Evolutionary conservation across 345 rosid genomes (phyloP), one percentile per base, ranked within the genome.

Genomic region (Psidium guajava): DNA sequence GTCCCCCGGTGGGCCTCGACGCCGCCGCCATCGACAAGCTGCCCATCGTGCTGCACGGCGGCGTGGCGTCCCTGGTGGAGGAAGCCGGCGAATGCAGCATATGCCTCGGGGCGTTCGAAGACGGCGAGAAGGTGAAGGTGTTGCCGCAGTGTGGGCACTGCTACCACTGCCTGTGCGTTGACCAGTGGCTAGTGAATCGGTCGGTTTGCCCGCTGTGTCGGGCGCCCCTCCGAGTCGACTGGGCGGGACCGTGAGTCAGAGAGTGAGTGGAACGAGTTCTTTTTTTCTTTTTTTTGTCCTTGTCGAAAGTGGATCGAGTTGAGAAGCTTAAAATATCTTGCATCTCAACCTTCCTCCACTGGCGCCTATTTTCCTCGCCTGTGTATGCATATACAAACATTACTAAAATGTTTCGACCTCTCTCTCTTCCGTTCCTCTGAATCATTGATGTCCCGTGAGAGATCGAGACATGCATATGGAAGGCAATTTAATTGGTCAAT

Each of bases 181-280:
- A 95, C 85, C 85, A 50, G 84, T 95, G 99, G 99, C 93, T 95
- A 47, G 83, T 18, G 20, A 36, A 89, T n/a, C 93, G 90, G 74
- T 89, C 98, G 28, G 93, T 90, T 61, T 96, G 99, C 87, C 98
- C 97, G 2, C 91, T 96, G 7, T 96, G 99, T 83, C 86, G 98
- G 86, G 92, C 88, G 32, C 89, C 89, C 7, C 86, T 90, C 44
- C 82, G 85, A 59, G 87, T 61, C 81, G 92, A 91, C 56, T 86
- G 91, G 8, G 85, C 24, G 51, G 82, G 85, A 81, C 32, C 54
- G 50, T 82, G 82, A 49, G 73, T 18, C 80, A 6, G 21, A 24
- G 18, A 36, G 11, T 42, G 22, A 22, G 24, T 50, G 25, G 54
- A 44, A 44, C 47, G 42, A 40, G 42, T 40, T 40, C 3, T 40